Conservation (phyloP, 768 basidiomycete genomes). For the Leccinum pellstonianum region DNA sequence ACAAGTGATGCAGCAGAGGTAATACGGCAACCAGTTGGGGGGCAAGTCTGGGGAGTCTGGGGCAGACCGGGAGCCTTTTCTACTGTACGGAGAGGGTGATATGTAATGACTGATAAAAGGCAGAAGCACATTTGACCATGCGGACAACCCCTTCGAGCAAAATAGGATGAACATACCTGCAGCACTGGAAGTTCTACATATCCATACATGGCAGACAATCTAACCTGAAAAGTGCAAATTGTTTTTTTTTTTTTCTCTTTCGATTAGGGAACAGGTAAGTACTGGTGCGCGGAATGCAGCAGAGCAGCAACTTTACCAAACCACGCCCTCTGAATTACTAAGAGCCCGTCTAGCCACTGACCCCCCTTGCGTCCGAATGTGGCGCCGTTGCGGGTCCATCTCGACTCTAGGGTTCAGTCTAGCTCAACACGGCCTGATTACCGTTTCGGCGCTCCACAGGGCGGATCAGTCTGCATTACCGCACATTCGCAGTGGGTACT, state of each 20-base stretch:
- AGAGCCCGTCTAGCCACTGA: conserved; percentile 2
- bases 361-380: not conserved
- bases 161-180: conserved; percentile 17
- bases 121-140: conserved; percentile 21
- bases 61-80: conserved; percentile 20
- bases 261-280: conserved; percentile 24
- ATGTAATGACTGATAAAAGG: conserved; percentile 15
- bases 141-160: conserved; percentile 21
- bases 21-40: not conserved
- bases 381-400: conserved; percentile 6
- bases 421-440: not conserved
- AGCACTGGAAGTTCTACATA: conserved; percentile 9
- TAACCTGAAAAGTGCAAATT: conserved; percentile 36
- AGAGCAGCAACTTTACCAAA: conserved; percentile 28
- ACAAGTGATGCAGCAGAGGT: not conserved
- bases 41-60: conserved; percentile 2
- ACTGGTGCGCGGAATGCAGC: conserved; percentile 9
- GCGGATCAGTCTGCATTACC: conserved; percentile 14
- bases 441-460: not conserved
- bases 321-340: conserved; percentile 17
- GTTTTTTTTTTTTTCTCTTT: not conserved
- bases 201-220: conserved; percentile 29
- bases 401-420: conserved; percentile 9
- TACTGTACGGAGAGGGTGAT: conserved; percentile 11
- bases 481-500: not conserved